Percentiles rank a stretch among this genome's conserved stretches.
These are phyloP conservation scores for Ustilago xerochloae DNA, from an alignment of 1,284 basidiomycete genomes.

Conservation along the genomic window DNA sequence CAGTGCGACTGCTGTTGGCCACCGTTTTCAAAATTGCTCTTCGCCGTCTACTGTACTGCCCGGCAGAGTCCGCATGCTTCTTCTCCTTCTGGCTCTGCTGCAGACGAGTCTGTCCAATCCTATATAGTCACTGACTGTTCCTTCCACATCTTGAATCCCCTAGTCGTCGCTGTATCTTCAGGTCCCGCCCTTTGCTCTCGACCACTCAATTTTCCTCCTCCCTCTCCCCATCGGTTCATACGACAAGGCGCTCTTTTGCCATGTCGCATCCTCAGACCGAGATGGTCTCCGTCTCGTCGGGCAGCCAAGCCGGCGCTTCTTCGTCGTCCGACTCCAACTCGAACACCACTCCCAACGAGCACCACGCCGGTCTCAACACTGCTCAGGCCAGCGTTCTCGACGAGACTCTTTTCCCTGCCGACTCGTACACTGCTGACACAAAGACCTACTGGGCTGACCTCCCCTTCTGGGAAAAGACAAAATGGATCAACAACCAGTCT, in stretches of 20 bases:
- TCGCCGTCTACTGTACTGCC: not conserved
- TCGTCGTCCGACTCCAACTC: constrained; percentile 7
- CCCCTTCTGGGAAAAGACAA: constrained; percentile 57
- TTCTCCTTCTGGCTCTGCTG: not conserved
- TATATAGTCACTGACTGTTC: not conserved
- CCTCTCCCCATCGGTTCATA: constrained; percentile 2
- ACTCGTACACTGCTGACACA: constrained; percentile 61
- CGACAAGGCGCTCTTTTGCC: not conserved
- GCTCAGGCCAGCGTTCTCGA: constrained; percentile 48
- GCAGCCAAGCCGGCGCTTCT: constrained; percentile 7
- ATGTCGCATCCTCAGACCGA: constrained; percentile 24
- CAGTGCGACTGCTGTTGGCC: not conserved
- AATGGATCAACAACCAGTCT: constrained; percentile 70
- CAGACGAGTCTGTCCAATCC: not conserved
- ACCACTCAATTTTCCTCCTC: not conserved
- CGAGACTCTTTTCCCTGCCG: constrained; percentile 60
- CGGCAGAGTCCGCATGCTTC: not conserved
- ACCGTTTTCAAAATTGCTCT: not conserved
- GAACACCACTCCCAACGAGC: constrained; percentile 6
- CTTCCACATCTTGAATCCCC: not conserved
- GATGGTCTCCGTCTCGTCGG: constrained; percentile 16
- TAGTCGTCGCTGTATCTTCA: not conserved
- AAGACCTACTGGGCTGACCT: constrained; percentile 69
- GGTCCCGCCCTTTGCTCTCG: not conserved
- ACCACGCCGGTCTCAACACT: constrained; percentile 1